Conservation (phyloP, 495 filamentous ascomycete genomes). For the Neurospora sp. region DNA sequence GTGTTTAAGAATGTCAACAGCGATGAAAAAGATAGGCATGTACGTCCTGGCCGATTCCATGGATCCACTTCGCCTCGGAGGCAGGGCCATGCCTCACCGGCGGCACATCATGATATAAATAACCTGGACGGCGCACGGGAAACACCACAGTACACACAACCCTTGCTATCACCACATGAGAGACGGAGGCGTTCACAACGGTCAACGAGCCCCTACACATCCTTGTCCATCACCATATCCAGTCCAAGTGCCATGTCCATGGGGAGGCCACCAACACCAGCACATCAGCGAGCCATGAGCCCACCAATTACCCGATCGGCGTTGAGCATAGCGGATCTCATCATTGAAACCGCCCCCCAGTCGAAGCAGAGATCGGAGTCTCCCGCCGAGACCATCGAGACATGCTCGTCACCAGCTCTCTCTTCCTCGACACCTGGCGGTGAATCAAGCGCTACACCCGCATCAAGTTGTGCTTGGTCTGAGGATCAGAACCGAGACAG, state of each 20-base stretch:
- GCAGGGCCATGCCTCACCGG: slow-evolving; percentile 2
- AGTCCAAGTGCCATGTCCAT: not conserved
- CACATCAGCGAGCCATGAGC: not conserved
- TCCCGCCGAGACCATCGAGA: not conserved
- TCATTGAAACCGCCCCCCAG: slow-evolving; percentile 4
- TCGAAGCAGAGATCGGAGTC: not conserved
- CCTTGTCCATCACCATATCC: not conserved
- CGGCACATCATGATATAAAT: slow-evolving; percentile 9
- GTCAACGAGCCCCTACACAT: not conserved
- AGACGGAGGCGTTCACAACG: not conserved
- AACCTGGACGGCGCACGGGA: slow-evolving; percentile 14
- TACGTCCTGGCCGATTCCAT: not conserved
- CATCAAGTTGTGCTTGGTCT: slow-evolving; percentile 5
- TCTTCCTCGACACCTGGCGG: slow-evolving; percentile 7
- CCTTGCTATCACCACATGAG: not conserved
- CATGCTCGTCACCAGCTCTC: not conserved
- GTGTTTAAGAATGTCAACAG: slow-evolving; percentile 26
- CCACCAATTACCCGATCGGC: not conserved
- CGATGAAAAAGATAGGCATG: slow-evolving; percentile 12
- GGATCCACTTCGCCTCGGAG: slow-evolving; percentile 3
- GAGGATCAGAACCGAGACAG: slow-evolving; percentile 5
- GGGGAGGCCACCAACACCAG: not conserved
- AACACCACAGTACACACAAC: not conserved
- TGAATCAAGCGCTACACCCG: slow-evolving; percentile 5
- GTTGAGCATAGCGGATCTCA: slow-evolving; percentile 18